These are phyloP conservation scores for Oryza rufipogon DNA, from an alignment of 176 grass and related monocot genomes.

Conservation along the genomic window DNA sequence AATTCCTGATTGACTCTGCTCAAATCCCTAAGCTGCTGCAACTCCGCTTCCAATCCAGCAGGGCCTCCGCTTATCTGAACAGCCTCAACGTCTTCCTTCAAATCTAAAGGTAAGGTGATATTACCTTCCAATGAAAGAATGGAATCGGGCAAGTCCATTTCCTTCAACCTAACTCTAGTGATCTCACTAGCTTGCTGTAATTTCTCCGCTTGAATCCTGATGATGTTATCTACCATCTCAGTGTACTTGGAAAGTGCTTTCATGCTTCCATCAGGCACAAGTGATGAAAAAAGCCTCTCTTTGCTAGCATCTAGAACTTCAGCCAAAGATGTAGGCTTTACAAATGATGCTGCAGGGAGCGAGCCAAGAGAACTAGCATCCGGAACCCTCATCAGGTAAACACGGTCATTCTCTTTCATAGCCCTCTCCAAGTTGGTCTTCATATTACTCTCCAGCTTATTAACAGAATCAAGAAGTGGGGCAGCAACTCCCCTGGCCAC, in stretches of 20 bases:
- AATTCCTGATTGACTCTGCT: constrained; percentile 91
- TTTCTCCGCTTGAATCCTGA: constrained; percentile 93
- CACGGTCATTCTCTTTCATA: constrained; percentile 90
- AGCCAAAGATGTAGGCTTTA: constrained; percentile 70
- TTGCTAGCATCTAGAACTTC: constrained; percentile 96
- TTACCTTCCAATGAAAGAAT: constrained; percentile 96
- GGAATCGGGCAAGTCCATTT: constrained; percentile 99
- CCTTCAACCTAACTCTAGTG: constrained; percentile 91
- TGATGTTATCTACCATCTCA: constrained; percentile 95
- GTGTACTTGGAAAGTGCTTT: constrained; percentile 98
- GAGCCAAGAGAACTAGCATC: constrained; percentile 70
- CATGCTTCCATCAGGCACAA: constrained; percentile 97
- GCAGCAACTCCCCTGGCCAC: constrained; percentile 75
- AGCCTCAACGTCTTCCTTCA: constrained; percentile 91
- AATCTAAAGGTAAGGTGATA: constrained; percentile 75
- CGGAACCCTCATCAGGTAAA: constrained; percentile 97
- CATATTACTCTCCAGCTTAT: constrained; percentile 82
- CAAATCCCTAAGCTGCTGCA: constrained; percentile 98
- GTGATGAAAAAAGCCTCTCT: constrained; percentile 82
- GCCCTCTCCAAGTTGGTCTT: constrained; percentile 91
- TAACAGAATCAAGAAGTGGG: constrained; percentile 76
- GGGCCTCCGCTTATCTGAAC: constrained; percentile 99
- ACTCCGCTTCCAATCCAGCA: constrained; percentile 72
- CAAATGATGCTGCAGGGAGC: constrained; percentile 80
- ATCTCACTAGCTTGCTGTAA: constrained; percentile 97